These are phyloP conservation scores for Fusarium setosum DNA, from an alignment of 2,329 filamentous ascomycete species.

Conservation along the genomic window DNA sequence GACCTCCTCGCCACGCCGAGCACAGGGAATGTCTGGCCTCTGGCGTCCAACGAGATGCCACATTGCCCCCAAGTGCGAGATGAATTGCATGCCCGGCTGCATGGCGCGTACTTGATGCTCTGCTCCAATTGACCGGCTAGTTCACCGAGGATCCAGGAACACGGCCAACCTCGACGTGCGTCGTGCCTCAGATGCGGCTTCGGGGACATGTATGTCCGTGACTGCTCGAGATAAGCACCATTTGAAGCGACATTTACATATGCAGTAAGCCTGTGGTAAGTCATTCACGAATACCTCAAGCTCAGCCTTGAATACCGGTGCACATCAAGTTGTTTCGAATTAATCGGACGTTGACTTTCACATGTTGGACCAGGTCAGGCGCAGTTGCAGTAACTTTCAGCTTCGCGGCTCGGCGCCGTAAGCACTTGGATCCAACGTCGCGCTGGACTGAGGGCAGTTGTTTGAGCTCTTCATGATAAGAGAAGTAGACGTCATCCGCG, in stretches of 20 bases:
- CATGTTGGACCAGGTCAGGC: not conserved
- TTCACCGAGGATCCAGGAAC: conserved; percentile 46
- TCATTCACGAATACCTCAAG: conserved; percentile 10
- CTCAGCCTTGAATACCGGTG: conserved; percentile 1
- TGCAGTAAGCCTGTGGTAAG: conserved; percentile 1
- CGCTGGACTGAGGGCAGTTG: conserved; percentile 5
- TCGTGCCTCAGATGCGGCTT: conserved; percentile 21
- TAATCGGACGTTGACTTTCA: not conserved
- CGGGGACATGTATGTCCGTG: conserved; percentile 34
- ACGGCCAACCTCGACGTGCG: conserved; percentile 19
- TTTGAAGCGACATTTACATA: conserved; percentile 13
- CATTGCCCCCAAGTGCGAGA: conserved; percentile 22
- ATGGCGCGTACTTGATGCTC: conserved; percentile 16
- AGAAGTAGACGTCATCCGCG: conserved; percentile 27
- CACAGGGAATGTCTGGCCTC: conserved; percentile 34
- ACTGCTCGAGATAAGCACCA: conserved; percentile 32
- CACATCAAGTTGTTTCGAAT: not conserved
- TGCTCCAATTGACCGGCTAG: conserved; percentile 38
- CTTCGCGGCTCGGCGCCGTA: conserved; percentile 18
- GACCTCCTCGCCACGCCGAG: conserved; percentile 43
- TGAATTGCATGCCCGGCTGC: conserved; percentile 28
- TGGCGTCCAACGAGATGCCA: conserved; percentile 24
- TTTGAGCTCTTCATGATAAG: conserved; percentile 16
- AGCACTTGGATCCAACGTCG: conserved; percentile 22
- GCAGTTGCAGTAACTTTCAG: not conserved